A percentile compares a stretch with the other conserved stretches of the same genome.
phyloP scores from a whole-genome alignment of 163 green algal genomes.

The Chlorella variabilis region DNA sequence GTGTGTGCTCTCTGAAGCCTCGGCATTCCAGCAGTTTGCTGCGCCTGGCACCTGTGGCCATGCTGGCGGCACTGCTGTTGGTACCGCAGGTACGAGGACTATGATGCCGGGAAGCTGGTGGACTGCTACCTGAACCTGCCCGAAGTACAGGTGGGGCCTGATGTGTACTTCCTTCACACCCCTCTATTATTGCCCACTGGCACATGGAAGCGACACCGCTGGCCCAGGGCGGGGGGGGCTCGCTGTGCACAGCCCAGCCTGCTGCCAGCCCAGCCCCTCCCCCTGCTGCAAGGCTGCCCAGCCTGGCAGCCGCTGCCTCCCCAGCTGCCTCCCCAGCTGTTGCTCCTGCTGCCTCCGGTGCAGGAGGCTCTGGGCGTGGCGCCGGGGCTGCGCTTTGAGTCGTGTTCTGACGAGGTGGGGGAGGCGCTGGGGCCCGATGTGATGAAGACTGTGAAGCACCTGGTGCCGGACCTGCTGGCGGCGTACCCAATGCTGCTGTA shows the following conservation, averaged over 20 bases:
- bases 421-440: slow-evolving; percentile 57
- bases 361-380: slow-evolving; percentile 54
- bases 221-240: too few relatives aligned
- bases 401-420: slow-evolving; percentile 57
- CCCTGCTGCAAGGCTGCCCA: too few relatives aligned
- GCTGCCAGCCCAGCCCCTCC: too few relatives aligned
- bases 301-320: background rate
- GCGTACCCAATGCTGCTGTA: slow-evolving; percentile 52
- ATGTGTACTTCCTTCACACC: too few relatives aligned
- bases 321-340: background rate
- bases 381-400: slow-evolving; percentile 22
- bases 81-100: slow-evolving; percentile 45
- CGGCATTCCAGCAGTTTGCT: background rate
- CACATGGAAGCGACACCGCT: too few relatives aligned
- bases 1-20: background rate
- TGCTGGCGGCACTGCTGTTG: background rate
- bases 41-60: background rate
- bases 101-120: slow-evolving; percentile 60
- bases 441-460: slow-evolving; percentile 63
- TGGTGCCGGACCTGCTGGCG: slow-evolving; percentile 70
- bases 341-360: background rate
- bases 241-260: too few relatives aligned
- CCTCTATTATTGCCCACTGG: too few relatives aligned
- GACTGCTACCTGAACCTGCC: slow-evolving; percentile 65
- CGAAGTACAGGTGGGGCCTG: slow-evolving; percentile 43